phyloP scores from a whole-genome alignment of 2,329 filamentous ascomycete genomes.

The Penicillium frequentans region DNA sequence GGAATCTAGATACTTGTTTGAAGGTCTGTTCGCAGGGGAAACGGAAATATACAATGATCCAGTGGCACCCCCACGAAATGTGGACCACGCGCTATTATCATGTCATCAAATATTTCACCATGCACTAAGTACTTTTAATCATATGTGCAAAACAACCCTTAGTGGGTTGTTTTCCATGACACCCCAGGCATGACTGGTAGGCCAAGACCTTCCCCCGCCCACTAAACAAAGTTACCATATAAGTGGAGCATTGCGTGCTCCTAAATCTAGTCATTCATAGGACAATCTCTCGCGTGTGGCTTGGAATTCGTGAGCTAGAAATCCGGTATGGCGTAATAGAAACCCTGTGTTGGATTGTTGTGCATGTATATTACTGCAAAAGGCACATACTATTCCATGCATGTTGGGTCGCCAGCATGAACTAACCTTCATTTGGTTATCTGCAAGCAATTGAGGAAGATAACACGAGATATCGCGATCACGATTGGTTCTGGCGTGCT shows the following conservation, averaged over 20 bases:
- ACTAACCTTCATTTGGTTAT: not conserved
- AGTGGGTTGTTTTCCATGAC: not conserved
- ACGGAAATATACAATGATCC: no score
- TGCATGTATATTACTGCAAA: not conserved
- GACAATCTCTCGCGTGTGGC: not conserved
- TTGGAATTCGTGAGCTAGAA: not conserved
- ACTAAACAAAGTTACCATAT: conserved; percentile 5
- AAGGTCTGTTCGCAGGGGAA: no score
- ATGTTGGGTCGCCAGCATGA: not conserved
- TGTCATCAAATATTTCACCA: no score
- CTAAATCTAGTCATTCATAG: not conserved
- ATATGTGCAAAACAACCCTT: not conserved
- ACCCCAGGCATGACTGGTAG: not conserved
- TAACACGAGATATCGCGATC: conserved; percentile 9
- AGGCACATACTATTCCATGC: not conserved
- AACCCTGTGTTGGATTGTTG: not conserved
- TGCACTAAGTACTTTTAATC: not conserved
- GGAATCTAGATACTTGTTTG: no score
- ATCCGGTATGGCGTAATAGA: not conserved
- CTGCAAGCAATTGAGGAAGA: not conserved
- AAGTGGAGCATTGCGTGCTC: conserved; percentile 15
- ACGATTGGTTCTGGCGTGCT: conserved; percentile 14
- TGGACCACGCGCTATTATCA: not conserved
- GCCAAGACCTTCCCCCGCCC: not conserved
- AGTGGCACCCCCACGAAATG: not conserved